Evolutionary conservation across 2,329 filamentous ascomycete genomes (phyloP), one percentile per base, ranked within the genome.

Genomic region (Fusarium sp.): DNA sequence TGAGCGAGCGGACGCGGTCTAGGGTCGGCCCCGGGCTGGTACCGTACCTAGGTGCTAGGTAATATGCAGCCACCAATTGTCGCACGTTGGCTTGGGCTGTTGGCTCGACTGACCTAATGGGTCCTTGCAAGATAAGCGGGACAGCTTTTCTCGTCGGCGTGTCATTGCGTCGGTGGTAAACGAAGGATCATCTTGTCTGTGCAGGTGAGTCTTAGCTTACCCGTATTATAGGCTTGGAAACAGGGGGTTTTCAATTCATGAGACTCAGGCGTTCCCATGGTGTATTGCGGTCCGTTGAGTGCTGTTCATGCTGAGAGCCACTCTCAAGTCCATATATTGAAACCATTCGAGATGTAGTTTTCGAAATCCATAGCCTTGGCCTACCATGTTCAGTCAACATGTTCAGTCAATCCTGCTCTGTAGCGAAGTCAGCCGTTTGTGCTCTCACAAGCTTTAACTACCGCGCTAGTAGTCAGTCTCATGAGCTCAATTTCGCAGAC

Each of bases 1-100:
- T 63, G 62, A 58, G 39, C 34, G 50, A 39, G 66, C 48, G 53
- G 58, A 62, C 66, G 42, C 62, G 58, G 51, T 52, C 72, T 65
- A 73, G 69, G 72, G 65, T 64, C 68, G 65, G 63, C 56, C 65
- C 72, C 52, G 53, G 72, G 66, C 51, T 73, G 60, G 60, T 58
- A 39, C 58, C 49, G 38, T 36, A 13, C 28, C 28, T 31, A 45
- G 57, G 67, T 62, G 68, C 28, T 31, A 45, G 57, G 67, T 62
- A 69, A 64, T 58, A 58, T 71, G 67, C 66, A 71, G 66, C 68
- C 57, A 70, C 58, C 44, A 57, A 61, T 34, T 31, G 36, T 39
- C 28, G 36, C 48, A 40, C 43, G 24, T 28, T 45, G 50, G 39
- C 50, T 46, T 45, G 24, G 8, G 43, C 24, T 55, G 62, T 69